phyloP scores from a whole-genome alignment of 2,329 filamentous ascomycete species.

The Fusarium sacchari region DNA sequence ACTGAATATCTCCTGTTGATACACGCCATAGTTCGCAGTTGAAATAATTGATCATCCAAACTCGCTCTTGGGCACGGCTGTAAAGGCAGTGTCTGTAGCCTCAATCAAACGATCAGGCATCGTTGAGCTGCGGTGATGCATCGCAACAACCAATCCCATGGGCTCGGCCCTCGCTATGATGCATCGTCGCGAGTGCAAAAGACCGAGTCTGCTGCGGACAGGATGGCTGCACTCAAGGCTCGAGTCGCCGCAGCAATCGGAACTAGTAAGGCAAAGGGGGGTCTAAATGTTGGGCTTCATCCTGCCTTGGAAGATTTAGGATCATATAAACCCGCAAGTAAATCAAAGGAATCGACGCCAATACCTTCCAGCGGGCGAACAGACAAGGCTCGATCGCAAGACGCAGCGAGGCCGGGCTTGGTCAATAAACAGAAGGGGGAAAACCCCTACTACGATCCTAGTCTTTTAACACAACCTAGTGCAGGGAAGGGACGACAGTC shows the following conservation, averaged over 20 bases:
- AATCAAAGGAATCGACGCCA: conserved; percentile 49
- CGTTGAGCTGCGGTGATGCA: conserved; percentile 55
- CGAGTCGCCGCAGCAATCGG: conserved; percentile 80
- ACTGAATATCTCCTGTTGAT: not conserved
- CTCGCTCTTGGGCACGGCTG: not conserved
- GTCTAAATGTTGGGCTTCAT: conserved; percentile 79
- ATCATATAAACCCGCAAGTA: conserved; percentile 55
- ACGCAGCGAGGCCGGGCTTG: conserved; percentile 35
- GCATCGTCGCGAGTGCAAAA: conserved; percentile 64
- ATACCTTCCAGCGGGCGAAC: conserved; percentile 25
- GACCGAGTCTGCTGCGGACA: conserved; percentile 68
- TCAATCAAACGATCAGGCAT: not conserved
- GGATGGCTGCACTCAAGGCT: conserved; percentile 80
- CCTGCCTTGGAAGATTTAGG: conserved; percentile 74
- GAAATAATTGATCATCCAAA: not conserved
- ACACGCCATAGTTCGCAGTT: not conserved
- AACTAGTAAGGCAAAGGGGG: conserved; percentile 68
- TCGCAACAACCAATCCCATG: conserved; percentile 59
- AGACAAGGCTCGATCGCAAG: conserved; percentile 27
- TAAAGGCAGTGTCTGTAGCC: not conserved
- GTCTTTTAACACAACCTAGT: conserved; percentile 67
- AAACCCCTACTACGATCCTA: conserved; percentile 88
- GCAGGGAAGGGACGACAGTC: conserved; percentile 72
- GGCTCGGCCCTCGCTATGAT: conserved; percentile 68
- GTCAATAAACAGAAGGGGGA: conserved; percentile 19